Evolutionary conservation across 495 filamentous ascomycete species (phyloP).

Genomic region (Monascus purpureus): DNA sequence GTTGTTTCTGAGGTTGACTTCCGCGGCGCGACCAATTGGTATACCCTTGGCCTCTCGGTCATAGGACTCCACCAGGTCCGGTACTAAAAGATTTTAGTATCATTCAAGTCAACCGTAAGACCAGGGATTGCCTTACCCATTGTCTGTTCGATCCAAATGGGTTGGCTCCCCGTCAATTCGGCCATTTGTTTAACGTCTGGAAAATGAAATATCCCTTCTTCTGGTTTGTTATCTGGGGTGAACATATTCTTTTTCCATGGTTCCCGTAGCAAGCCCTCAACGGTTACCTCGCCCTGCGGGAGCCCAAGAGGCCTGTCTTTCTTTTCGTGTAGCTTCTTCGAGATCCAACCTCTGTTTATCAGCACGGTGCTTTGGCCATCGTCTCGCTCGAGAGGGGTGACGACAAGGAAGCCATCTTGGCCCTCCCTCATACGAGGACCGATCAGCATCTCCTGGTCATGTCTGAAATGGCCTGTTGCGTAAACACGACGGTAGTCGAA

Average conservation of each 20-base stretch:
- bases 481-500: conserved; percentile 87
- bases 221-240: conserved; percentile 77
- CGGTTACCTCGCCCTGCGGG: conserved; percentile 49
- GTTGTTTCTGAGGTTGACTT: conserved; percentile 91
- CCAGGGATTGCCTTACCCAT: conserved; percentile 46
- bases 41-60: conserved; percentile 67
- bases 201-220: conserved; percentile 79
- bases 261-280: conserved; percentile 74
- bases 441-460: conserved; percentile 92
- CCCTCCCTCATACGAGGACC: conserved; percentile 83
- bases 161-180: conserved; percentile 62
- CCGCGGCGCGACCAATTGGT: conserved; percentile 78
- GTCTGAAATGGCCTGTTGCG: conserved; percentile 58
- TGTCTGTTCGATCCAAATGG: conserved; percentile 93
- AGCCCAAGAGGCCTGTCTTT: conserved; percentile 43
- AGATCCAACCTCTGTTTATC: conserved; percentile 83
- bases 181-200: conserved; percentile 93
- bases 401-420: conserved; percentile 75
- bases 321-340: conserved; percentile 52
- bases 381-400: conserved; percentile 74
- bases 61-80: conserved; percentile 58
- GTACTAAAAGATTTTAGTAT: conserved; percentile 36
- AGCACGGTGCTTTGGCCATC: conserved; percentile 54
- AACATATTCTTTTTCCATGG: conserved; percentile 97
- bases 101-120: conserved; percentile 3